Percentiles rank a stretch among this genome's conserved stretches.
phyloP scores from a whole-genome alignment of 176 grass and related monocot genomes.

The Musa itinerans region DNA sequence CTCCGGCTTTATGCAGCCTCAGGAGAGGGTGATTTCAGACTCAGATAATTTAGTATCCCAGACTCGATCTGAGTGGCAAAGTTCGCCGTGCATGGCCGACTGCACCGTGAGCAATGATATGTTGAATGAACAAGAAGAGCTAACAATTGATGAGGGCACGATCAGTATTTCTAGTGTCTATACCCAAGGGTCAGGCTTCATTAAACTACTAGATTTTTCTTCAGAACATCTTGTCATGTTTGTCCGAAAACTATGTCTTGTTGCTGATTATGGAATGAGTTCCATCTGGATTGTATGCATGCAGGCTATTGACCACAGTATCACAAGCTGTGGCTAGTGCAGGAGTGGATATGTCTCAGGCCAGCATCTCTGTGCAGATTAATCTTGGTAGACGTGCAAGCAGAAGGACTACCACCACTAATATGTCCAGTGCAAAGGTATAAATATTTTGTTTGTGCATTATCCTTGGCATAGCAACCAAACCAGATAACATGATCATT shows the following conservation, averaged over 20 bases:
- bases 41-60: slow-evolving; percentile 32
- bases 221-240: background rate
- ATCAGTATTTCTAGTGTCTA: slow-evolving; percentile 55
- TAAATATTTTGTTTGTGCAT: background rate
- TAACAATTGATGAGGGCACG: slow-evolving; percentile 68
- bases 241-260: background rate
- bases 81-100: slow-evolving; percentile 26
- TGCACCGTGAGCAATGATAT: slow-evolving; percentile 30
- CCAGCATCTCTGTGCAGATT: slow-evolving; percentile 47
- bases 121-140: slow-evolving; percentile 38
- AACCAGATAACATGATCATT: background rate
- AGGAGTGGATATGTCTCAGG: slow-evolving; percentile 59
- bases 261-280: background rate
- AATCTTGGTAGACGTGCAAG: slow-evolving; percentile 49
- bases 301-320: slow-evolving; percentile 45
- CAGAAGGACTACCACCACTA: slow-evolving; percentile 32
- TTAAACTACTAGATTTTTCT: background rate
- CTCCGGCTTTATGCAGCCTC: slow-evolving; percentile 19
- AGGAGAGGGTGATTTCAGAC: slow-evolving; percentile 20
- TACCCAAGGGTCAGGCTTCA: slow-evolving; percentile 44
- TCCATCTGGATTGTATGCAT: background rate
- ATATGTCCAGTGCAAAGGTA: slow-evolving; percentile 44
- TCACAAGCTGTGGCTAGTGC: slow-evolving; percentile 54
- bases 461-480: background rate
- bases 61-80: slow-evolving; percentile 40